phyloP scores from a whole-genome alignment of 2,329 filamentous ascomycete species.

The Neoarthrinium moseri region DNA sequence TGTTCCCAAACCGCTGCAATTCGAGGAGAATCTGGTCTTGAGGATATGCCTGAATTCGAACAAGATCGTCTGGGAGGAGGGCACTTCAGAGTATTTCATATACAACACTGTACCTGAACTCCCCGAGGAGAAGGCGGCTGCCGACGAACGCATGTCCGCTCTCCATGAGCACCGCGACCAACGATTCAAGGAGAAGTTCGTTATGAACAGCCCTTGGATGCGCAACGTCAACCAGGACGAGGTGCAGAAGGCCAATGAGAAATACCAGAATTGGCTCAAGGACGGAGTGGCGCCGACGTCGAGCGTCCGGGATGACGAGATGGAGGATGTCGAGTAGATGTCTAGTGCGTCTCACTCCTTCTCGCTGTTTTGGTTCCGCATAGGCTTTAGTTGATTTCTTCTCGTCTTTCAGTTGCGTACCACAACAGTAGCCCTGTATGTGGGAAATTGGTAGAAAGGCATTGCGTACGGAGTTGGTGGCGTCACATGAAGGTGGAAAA shows the following conservation, averaged over 20 bases:
- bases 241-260: slow-evolving; percentile 71
- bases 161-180: slow-evolving; percentile 62
- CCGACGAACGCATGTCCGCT: slow-evolving; percentile 56
- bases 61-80: slow-evolving; percentile 74
- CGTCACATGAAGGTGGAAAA: too few species aligned
- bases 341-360: too few species aligned
- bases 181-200: slow-evolving; percentile 75
- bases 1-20: slow-evolving; percentile 59
- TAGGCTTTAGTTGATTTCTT: not conserved
- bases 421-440: too few species aligned
- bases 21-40: slow-evolving; percentile 67
- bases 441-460: too few species aligned
- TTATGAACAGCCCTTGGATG: slow-evolving; percentile 79
- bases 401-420: too few species aligned
- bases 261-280: slow-evolving; percentile 53
- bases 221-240: slow-evolving; percentile 76
- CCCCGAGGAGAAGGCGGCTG: slow-evolving; percentile 63
- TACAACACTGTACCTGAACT: slow-evolving; percentile 69
- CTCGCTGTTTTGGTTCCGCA: slow-evolving; percentile 1
- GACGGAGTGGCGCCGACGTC: slow-evolving; percentile 42
- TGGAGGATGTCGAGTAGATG: slow-evolving; percentile 19
- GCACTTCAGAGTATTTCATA: slow-evolving; percentile 68
- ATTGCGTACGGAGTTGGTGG: too few species aligned
- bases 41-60: slow-evolving; percentile 77
- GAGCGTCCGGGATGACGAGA: slow-evolving; percentile 24